A percentile compares a stretch with the other conserved stretches of the same genome.
These are phyloP conservation scores for Zygosaccharomyces pseudorouxii DNA, from an alignment of 805 yeast genomes.

Conservation along the genomic window DNA sequence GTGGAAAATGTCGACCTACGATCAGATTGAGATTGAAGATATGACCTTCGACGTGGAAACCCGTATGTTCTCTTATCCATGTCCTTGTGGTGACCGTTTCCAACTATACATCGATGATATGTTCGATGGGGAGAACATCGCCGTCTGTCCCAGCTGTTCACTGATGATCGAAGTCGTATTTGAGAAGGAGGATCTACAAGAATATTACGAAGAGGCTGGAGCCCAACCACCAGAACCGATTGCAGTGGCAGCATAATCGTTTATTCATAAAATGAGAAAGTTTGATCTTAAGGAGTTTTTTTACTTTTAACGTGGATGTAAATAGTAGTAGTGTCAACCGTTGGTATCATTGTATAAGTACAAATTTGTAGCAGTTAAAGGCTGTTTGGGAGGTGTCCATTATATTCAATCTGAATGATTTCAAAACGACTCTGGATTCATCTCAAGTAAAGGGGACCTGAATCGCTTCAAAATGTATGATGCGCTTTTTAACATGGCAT, in stretches of 20 bases:
- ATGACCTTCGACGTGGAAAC: conserved; percentile 84
- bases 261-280: neutral
- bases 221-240: conserved; percentile 30
- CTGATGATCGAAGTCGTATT: conserved; percentile 88
- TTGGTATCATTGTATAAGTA: neutral
- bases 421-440: neutral
- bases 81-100: conserved; percentile 97
- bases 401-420: neutral
- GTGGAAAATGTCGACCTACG: conserved; percentile 60
- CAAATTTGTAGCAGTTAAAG: neutral
- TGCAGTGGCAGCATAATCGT: conserved; percentile 18
- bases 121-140: conserved; percentile 85
- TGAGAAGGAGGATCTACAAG: conserved; percentile 53
- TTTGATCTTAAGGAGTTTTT: neutral
- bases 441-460: neutral
- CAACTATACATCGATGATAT: conserved; percentile 82
- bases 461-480: neutral
- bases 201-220: conserved; percentile 39
- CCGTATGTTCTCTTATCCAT: conserved; percentile 85
- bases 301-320: neutral
- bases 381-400: neutral
- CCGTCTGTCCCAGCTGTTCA: conserved; percentile 95
- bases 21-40: conserved; percentile 95
- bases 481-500: neutral
- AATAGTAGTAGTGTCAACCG: neutral